These are phyloP conservation scores for Leucoagaricus sp. DNA, from an alignment of 1,284 basidiomycete genomes.

Conservation along the genomic window DNA sequence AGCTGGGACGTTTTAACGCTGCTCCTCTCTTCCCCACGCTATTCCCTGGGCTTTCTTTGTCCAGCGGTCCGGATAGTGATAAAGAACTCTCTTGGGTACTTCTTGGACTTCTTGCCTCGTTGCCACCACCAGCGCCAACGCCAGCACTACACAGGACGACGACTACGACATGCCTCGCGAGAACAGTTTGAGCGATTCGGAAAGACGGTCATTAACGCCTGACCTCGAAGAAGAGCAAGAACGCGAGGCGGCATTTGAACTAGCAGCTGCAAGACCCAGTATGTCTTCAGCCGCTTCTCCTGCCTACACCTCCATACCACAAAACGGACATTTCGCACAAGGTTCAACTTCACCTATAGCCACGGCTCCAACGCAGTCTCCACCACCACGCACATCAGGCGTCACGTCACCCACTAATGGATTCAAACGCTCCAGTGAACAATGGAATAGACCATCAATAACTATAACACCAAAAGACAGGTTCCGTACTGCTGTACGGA, in stretches of 20 bases:
- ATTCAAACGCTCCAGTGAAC: not conserved
- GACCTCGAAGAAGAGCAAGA: slow-evolving; percentile 43
- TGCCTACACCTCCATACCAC: not conserved
- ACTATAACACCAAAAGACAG: slow-evolving; percentile 43
- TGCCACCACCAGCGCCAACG: not conserved
- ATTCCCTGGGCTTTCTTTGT: too few species aligned
- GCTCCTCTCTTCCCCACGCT: not conserved
- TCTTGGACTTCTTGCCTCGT: not conserved
- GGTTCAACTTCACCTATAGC: not conserved
- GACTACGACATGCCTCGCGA: slow-evolving; percentile 38
- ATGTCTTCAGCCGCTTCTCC: not conserved
- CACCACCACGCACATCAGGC: not conserved
- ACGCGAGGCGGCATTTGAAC: slow-evolving; percentile 15
- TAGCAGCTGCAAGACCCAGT: slow-evolving; percentile 8
- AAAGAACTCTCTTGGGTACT: too few species aligned
- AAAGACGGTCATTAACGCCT: slow-evolving; percentile 58
- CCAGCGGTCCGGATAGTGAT: too few species aligned
- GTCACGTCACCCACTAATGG: not conserved
- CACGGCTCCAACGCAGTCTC: not conserved
- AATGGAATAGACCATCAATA: slow-evolving; percentile 20
- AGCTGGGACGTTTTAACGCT: not conserved
- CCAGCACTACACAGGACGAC: not conserved
- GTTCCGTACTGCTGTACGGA: slow-evolving; percentile 52
- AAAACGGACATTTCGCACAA: too few species aligned
- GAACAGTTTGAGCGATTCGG: slow-evolving; percentile 61